A percentile compares a stretch with the other conserved stretches of the same genome.
Conservation (phyloP, 2,329 filamentous ascomycete genomes). For the Aspergillus eucalypticola region DNA sequence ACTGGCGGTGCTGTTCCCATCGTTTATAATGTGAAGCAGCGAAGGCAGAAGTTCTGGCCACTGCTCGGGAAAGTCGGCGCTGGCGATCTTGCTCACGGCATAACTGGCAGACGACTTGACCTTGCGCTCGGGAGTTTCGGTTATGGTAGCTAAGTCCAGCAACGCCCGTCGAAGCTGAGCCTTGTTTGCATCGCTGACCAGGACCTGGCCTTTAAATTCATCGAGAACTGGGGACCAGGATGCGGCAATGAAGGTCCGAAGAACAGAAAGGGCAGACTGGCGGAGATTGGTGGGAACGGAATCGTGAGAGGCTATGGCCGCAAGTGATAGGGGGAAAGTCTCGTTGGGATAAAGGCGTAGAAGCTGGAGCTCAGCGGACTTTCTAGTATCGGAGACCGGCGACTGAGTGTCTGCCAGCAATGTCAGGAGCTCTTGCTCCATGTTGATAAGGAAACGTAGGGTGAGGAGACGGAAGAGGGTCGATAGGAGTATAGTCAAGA, state of each 20-base stretch:
- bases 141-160: constrained; percentile 73
- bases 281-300: constrained; percentile 73
- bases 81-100: constrained; percentile 90
- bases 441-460: constrained; percentile 41
- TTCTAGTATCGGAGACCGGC: constrained; percentile 71
- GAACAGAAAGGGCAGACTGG: constrained; percentile 75
- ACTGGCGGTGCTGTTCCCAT: constrained; percentile 68
- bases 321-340: constrained; percentile 75
- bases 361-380: constrained; percentile 82
- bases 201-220: constrained; percentile 66
- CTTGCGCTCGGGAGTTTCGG: constrained; percentile 73
- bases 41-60: constrained; percentile 89
- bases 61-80: constrained; percentile 86
- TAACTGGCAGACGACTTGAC: constrained; percentile 87
- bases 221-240: constrained; percentile 80
- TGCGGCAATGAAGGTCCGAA: constrained; percentile 79
- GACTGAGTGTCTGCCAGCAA: constrained; percentile 86
- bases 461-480: constrained; percentile 1
- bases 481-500: neutral
- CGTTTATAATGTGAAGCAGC: constrained; percentile 70
- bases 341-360: constrained; percentile 67
- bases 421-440: constrained; percentile 91
- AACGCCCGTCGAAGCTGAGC: constrained; percentile 70
- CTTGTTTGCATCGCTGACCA: constrained; percentile 73
- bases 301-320: constrained; percentile 75